A percentile compares a stretch with the other conserved stretches of the same genome.
These are phyloP conservation scores for Melampsora americana DNA, from an alignment of 1,284 basidiomycete genomes.

Conservation along the genomic window DNA sequence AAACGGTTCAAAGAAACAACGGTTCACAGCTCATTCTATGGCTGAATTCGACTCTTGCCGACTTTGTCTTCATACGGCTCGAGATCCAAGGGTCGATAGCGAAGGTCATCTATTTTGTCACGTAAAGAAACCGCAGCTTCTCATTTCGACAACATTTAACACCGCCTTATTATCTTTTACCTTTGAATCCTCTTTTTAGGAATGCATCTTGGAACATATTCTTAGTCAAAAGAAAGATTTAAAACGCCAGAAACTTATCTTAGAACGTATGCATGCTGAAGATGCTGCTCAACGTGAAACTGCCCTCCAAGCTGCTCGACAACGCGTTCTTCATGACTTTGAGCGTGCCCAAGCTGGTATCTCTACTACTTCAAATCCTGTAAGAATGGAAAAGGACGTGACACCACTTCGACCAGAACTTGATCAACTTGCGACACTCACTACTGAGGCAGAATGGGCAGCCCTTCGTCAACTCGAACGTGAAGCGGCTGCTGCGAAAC, in stretches of 20 bases:
- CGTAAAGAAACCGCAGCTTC: not conserved
- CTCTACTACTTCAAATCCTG: slow-evolving; percentile 11
- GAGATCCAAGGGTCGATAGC: slow-evolving; percentile 28
- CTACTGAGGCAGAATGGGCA: slow-evolving; percentile 27
- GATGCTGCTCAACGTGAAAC: slow-evolving; percentile 26
- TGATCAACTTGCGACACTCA: slow-evolving; percentile 12
- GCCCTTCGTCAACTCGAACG: slow-evolving; percentile 23
- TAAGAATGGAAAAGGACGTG: not conserved
- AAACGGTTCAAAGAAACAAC: slow-evolving; percentile 33
- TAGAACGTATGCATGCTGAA: slow-evolving; percentile 24
- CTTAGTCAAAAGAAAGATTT: slow-evolving; percentile 40
- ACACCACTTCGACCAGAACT: not conserved
- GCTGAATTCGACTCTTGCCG: slow-evolving; percentile 42
- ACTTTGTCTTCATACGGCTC: slow-evolving; percentile 27
- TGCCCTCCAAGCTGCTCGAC: slow-evolving; percentile 29
- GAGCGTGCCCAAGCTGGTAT: slow-evolving; percentile 38
- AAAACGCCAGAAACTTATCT: slow-evolving; percentile 25
- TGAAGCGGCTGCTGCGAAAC: slow-evolving; percentile 23
- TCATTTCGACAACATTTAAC: too few relatives aligned
- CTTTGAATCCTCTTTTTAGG: not conserved
- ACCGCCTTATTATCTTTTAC: too few relatives aligned
- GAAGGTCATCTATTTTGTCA: slow-evolving; percentile 41
- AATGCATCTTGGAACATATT: slow-evolving; percentile 41
- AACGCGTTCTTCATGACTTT: slow-evolving; percentile 38
- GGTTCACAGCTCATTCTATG: slow-evolving; percentile 38